Base-by-base conservation (phyloP, 225 moss, liverwort and hornwort species). In the Antitrichia curtipendula region DNA sequence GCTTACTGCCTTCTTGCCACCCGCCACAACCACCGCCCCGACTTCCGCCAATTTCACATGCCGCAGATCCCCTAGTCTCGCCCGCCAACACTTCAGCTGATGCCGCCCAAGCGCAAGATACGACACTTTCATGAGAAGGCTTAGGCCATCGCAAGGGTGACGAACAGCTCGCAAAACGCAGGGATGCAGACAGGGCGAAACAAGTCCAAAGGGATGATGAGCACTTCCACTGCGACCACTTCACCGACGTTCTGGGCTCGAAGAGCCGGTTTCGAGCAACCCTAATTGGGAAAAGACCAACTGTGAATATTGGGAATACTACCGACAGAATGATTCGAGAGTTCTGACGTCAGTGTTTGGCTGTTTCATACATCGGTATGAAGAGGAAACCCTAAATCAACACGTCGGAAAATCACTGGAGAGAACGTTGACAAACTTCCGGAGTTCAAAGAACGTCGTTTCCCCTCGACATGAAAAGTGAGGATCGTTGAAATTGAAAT, bases 11-110 rank as follows among this genome's bases (percentile, higher is more conserved):
- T 53, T 59, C 21, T 31, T 65, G n/a, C 78, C 65, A 43, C 69
- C 64, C 10, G 60, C 88, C 28, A 57, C 84, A 68, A 65, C 56
- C 47, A 87, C 31, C 59, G 58, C 62, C 80, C 32, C 81, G 41
- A 78, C 21, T 60, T 56, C 69, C 41, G 53, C 84, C 62, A 84
- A 87, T 62, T 89, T 87, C 90, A 82, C 92, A 92, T 92, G 54
- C 90, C 90, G 56, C 69, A 87, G 71, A 64, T 45, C 52, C 50
- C 25, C 69, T 7, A 88, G 70, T 56, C 60, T 52, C 78, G 60
- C 78, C 58, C 45, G 18, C 74, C 71, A 78, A 73, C 85, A 78
- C 69, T 86, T 79, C 70, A 91, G 50, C 79, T 84, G 59, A 31
- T 69, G 21, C 73, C 53, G 32, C 54, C 80, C 88, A 7, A 88